Base-by-base conservation (phyloP, 345 rosid species). In the Gossypium raimondii region DNA sequence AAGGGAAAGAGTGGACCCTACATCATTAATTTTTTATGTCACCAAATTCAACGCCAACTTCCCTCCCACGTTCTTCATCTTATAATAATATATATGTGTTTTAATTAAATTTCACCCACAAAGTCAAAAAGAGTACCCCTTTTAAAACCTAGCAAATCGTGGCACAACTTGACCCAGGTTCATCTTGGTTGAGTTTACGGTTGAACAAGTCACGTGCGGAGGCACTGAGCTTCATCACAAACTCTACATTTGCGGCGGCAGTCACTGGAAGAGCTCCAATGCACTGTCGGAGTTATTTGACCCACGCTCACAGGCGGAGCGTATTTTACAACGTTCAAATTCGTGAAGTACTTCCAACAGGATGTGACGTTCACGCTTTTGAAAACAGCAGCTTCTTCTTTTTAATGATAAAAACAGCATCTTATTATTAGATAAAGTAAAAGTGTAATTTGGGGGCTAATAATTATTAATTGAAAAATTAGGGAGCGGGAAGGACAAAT, bases 171-270 rank as follows among this genome's bases (percentile, higher is more conserved):
- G 47, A 51, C 59, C 17, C 17, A 17, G 73, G 63, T 71, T 71
- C 56, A 68, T 53, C 68, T 34, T 53, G 69, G 73, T 72, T 70
- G 44, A n/a, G 62, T 61, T 41, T 11, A 63, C 9, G n/a, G 75
- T 11, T 43, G 34, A 64, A 75, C 73, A 27, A 62, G 76, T 77
- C 89, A 83, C 81, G 86, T 80, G 83, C 50, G 29, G n/a, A 22
- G 44, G 52, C 11, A 29, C 34, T 22, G 51, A 76, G 18, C 25
- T 56, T 51, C 20, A 20, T 73, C 69, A 24, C 76, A 68, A 11
- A 45, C 81, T 70, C 85, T 68, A 75, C 81, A 73, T 75, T 80
- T 82, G 82, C 87, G 87, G 87, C 87, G 87, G 78, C 81, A 18
- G 75, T 69, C 7, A 64, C 74, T 75, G 64, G 20, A 3, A 0